Evolutionary conservation across 2,329 filamentous ascomycete species (phyloP).

Genomic region (Ophioceras dolichostomum): DNA sequence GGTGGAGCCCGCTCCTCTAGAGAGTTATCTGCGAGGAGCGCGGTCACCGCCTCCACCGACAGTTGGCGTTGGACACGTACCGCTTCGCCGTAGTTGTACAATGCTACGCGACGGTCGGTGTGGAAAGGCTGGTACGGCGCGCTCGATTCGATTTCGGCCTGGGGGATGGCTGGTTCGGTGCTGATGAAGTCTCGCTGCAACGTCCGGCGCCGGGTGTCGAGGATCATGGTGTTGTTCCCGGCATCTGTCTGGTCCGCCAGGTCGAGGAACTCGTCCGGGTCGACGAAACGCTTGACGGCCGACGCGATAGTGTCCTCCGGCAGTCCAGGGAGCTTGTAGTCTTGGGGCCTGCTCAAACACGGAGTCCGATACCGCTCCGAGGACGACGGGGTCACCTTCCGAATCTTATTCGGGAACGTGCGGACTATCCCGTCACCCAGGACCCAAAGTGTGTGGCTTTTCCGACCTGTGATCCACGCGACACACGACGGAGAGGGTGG

Average conservation of each 20-base stretch:
- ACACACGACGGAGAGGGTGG: conserved; percentile 48
- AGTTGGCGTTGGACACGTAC: conserved; percentile 4
- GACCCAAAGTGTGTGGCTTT: conserved; percentile 50
- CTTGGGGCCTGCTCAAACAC: conserved; percentile 46
- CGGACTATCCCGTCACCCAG: conserved; percentile 55
- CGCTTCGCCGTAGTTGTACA: conserved; percentile 49
- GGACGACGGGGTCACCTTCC: conserved; percentile 37
- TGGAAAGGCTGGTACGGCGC: conserved; percentile 95
- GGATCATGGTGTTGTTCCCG: conserved; percentile 41
- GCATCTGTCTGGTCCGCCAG: conserved; percentile 37
- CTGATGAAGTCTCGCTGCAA: conserved; percentile 19
- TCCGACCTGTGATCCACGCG: conserved; percentile 51
- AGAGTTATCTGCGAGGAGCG: conserved; percentile 25
- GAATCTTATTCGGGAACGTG: conserved; percentile 47
- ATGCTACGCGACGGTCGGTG: conserved; percentile 71
- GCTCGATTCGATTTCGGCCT: conserved; percentile 89
- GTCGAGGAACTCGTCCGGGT: conserved; percentile 43
- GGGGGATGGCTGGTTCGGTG: conserved; percentile 53
- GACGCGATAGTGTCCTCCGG: conserved; percentile 47
- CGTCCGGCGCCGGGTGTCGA: conserved; percentile 25
- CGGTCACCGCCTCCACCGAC: conserved; percentile 22
- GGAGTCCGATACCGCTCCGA: conserved; percentile 38
- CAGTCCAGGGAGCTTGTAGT: conserved; percentile 53
- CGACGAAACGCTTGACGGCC: conserved; percentile 41
- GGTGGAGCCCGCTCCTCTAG: conserved; percentile 27